Evolutionary conservation across 1,284 basidiomycete species (phyloP), one percentile per base, ranked within the genome.

Genomic region (Ustilago lituana): DNA sequence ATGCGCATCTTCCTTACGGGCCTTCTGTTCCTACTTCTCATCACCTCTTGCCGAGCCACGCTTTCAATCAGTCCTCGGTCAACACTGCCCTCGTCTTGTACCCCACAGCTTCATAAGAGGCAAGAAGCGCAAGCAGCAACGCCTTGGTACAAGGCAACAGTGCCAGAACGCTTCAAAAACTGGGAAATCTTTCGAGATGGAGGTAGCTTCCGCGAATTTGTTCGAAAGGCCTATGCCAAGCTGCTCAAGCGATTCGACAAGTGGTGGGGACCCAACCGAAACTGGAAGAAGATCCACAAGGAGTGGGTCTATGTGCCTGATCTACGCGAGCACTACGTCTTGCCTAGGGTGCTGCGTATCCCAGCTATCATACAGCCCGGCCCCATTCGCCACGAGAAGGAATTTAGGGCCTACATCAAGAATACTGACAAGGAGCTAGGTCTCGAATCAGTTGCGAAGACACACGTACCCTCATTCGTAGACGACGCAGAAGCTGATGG

Each of bases 231-330:
- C 17, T 63, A 58, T 44, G 23, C 37, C n/a, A 14, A 29, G n/a
- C 0, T 57, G 0, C 36, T 69, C 0, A 19, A 40, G 4, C 24
- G 23, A 4, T 4, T 46, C 14, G 66, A 69, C 56, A 59, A 56
- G 31, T 2, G 56, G 3, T 15, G 14, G 20, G 43, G 57, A 19
- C 66, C 66, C 0, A 56, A 55, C n/a, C 15, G 32, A 1, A 41
- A 45, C 10, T 51, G 38, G 15, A 36, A 45, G 19, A 24, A 29
- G 8, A 43, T 53, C 23, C 26, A 50, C 31, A 64, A 63, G 12
- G 10, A 60, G 26, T 69, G 66, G 66, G 15, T 22, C 0, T 69
- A 69, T 45, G 17, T 49, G 26, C 60, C 60, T 6, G 66, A 69
- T 23, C 23, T 69, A 8, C 46, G 66, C 19, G 52, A 60, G 29